Base-by-base conservation (phyloP, 2,329 filamentous ascomycete species). In the Lasiodiplodia hormozganensis region DNA sequence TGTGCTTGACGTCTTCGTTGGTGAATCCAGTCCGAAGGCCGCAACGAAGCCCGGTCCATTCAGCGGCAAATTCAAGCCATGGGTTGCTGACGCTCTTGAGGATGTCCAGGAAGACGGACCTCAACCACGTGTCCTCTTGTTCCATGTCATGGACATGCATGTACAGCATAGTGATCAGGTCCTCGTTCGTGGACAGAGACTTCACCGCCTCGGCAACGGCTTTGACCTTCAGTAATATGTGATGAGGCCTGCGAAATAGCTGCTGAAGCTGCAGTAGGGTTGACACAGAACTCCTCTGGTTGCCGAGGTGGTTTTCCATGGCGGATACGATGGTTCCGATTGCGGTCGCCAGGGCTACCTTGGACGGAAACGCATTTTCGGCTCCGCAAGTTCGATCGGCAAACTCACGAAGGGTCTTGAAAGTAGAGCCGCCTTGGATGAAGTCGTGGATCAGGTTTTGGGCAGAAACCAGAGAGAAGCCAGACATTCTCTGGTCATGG, bases 11-110 rank as follows among this genome's bases (percentile, higher is more conserved):
- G 4, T 53, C 25, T 18, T 62, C 23, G 5, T 40, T 53, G 7
- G 54, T 47, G 38, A 68, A 64, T n/a, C 75, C 73, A 52, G 73
- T 56, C 14, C 38, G 47, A 21, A 69, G 54, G 4, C 36, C 51
- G 85, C 67, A 70, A 16, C 58, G 51, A 12, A 92, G 85, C 0
- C 93, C 93, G 69, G 94, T 88, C 92, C 92, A 96, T 74, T 90
- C 88, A 71, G 90, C 86, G 8, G 91, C 82, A 64, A 90, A 86
- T 65, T 89, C 85, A 10, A 92, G 81, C 87, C 90, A 94, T 0
- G 91, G 91, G 34, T 80, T 79, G 1, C 88, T 88, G 1, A 90
- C 88, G 49, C 86, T 83, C 54, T 84, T 82, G 18, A 96, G 77
- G 0, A 95, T 84, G 70, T 93, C 88, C 18, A 89, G 86, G 74